Percentiles rank a stretch among this genome's conserved stretches.
Conservation (phyloP, 495 filamentous ascomycete genomes). For the Aspergillus cavernicola region DNA sequence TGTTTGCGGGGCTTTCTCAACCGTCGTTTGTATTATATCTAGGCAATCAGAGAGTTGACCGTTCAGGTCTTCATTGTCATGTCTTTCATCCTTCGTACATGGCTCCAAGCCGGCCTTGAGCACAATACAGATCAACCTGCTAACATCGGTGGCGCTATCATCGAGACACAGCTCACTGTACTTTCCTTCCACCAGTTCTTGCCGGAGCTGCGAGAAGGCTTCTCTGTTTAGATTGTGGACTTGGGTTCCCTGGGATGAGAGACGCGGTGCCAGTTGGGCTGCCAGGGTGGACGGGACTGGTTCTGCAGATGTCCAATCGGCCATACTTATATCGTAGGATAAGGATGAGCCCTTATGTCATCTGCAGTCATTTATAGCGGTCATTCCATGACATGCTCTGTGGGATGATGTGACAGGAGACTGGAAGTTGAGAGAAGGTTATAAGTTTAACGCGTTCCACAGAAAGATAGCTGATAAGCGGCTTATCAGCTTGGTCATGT, state of each 20-base stretch:
- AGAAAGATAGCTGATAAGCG: not conserved
- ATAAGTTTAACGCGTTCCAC: not conserved
- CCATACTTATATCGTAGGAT: slow-evolving; percentile 16
- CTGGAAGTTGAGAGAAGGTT: no score
- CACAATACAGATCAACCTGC: slow-evolving; percentile 79
- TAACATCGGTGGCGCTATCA: slow-evolving; percentile 68
- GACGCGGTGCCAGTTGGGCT: slow-evolving; percentile 54
- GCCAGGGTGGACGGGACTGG: slow-evolving; percentile 68
- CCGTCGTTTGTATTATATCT: slow-evolving; percentile 65
- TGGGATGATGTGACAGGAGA: no score
- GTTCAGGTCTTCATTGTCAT: slow-evolving; percentile 53
- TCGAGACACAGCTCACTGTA: slow-evolving; percentile 44
- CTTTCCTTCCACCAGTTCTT: slow-evolving; percentile 55
- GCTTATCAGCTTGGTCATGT: no score
- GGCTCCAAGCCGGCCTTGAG: slow-evolving; percentile 73
- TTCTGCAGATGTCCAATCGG: slow-evolving; percentile 24
- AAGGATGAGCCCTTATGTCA: slow-evolving; percentile 18
- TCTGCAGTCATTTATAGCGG: slow-evolving; percentile 25
- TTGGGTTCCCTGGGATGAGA: slow-evolving; percentile 40
- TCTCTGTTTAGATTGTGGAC: slow-evolving; percentile 44
- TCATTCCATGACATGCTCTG: slow-evolving; percentile 16
- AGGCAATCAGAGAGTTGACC: slow-evolving; percentile 62
- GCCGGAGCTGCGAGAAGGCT: slow-evolving; percentile 60
- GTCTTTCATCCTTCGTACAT: slow-evolving; percentile 49
- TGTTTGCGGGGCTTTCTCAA: slow-evolving; percentile 70